These are phyloP conservation scores for Phytophthora colocasiae DNA, from an alignment of 352 stramenopile species.

Conservation along the genomic window DNA sequence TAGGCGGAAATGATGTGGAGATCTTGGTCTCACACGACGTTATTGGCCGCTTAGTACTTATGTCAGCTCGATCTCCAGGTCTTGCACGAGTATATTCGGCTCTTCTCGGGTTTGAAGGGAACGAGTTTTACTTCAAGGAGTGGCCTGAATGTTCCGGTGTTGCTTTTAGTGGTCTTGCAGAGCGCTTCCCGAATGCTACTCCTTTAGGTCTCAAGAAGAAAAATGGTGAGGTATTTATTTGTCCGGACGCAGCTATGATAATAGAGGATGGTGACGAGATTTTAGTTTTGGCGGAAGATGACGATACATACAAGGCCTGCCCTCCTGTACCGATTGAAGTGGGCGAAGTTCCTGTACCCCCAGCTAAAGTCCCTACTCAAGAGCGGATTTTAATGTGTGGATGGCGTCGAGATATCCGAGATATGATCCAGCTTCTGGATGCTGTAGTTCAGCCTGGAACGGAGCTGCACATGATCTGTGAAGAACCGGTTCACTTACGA, in stretches of 20 bases:
- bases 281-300: conserved; percentile 87
- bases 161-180: conserved; percentile 66
- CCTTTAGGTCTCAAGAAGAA: conserved; percentile 79
- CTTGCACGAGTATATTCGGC: conserved; percentile 73
- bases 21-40: conserved; percentile 90
- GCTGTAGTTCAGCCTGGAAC: conserved; percentile 63
- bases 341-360: conserved; percentile 39
- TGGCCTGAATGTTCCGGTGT: conserved; percentile 83
- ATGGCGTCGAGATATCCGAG: conserved; percentile 89
- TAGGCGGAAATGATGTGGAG: conserved; percentile 81
- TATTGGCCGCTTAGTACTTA: conserved; percentile 89
- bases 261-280: conserved; percentile 72
- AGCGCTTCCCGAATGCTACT: conserved; percentile 84
- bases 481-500: conserved; percentile 69
- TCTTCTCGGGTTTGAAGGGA: conserved; percentile 88
- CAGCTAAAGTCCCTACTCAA: conserved; percentile 27
- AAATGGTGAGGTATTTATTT: conserved; percentile 69
- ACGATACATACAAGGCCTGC: conserved; percentile 87
- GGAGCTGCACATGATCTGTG: conserved; percentile 86
- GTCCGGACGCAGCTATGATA: conserved; percentile 41
- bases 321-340: conserved; percentile 45
- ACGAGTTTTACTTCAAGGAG: conserved; percentile 91
- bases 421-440: conserved; percentile 90
- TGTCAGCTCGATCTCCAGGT: conserved; percentile 83
- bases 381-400: conserved; percentile 89